These are phyloP conservation scores for Neurospora crassa DNA, from an alignment of 2,329 filamentous ascomycete genomes.

Conservation along the genomic window DNA sequence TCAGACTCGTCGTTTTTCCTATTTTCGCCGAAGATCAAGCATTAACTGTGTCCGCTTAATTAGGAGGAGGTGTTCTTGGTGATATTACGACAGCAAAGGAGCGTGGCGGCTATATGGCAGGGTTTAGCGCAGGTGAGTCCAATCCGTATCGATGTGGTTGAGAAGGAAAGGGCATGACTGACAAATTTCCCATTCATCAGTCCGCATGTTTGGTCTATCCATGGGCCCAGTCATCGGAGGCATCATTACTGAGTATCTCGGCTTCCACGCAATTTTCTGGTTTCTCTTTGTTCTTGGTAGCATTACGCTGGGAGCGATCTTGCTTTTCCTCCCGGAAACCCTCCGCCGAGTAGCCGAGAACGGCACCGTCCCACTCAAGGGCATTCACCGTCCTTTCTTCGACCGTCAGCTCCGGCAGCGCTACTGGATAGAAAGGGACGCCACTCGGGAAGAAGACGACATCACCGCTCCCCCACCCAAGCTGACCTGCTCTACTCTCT, in stretches of 20 bases:
- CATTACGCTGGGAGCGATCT: constrained; percentile 23
- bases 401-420: constrained; percentile 14
- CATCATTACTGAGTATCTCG: constrained; percentile 13
- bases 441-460: background rate
- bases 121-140: constrained; percentile 12
- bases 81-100: constrained; percentile 15
- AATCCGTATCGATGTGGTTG: background rate
- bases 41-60: background rate
- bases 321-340: constrained; percentile 32
- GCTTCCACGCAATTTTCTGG: constrained; percentile 16
- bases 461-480: constrained; percentile 16
- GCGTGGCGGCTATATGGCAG: constrained; percentile 11
- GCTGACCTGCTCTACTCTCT: constrained; percentile 24
- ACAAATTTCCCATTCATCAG: background rate
- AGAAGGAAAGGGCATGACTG: background rate
- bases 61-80: constrained; percentile 13
- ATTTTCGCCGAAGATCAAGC: background rate
- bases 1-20: background rate
- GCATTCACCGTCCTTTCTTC: constrained; percentile 30
- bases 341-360: constrained; percentile 28
- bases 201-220: constrained; percentile 15
- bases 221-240: constrained; percentile 15
- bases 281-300: constrained; percentile 23
- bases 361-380: constrained; percentile 27
- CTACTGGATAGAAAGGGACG: constrained; percentile 3